phyloP scores from a whole-genome alignment of 805 yeast species.

The Saccharomycopsis capsularis region DNA sequence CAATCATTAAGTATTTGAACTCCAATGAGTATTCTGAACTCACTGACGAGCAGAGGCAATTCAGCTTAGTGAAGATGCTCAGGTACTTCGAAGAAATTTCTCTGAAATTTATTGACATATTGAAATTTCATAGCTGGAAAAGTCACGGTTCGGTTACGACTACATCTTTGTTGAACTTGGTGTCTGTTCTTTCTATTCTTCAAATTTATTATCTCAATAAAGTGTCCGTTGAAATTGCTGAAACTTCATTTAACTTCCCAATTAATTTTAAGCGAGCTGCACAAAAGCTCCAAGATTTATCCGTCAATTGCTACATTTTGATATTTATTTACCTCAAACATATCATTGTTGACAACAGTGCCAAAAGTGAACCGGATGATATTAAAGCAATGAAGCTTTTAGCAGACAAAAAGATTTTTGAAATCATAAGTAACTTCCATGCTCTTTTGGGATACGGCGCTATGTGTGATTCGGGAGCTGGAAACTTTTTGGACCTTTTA shows the following conservation, averaged over 20 bases:
- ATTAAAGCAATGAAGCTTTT: no score
- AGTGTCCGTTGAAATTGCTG: not conserved
- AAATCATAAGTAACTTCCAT: conserved; percentile 57
- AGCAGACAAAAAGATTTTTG: conserved; percentile 26
- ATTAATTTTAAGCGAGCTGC: not conserved
- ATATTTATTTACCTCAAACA: conserved; percentile 4
- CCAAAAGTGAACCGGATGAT: not conserved
- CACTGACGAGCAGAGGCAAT: not conserved
- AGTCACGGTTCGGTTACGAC: not conserved
- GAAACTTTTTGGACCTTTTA: conserved; percentile 53
- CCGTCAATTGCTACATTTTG: conserved; percentile 9
- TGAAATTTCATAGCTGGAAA: conserved; percentile 3
- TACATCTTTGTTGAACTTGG: not conserved
- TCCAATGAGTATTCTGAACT: not conserved
- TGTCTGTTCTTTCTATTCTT: not conserved
- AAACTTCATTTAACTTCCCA: not conserved
- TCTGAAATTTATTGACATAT: conserved; percentile 1
- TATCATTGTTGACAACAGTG: not conserved
- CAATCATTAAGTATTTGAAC: conserved; percentile 1
- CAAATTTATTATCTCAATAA: conserved; percentile 9
- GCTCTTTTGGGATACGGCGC: conserved; percentile 62
- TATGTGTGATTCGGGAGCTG: conserved; percentile 61
- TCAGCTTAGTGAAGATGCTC: conserved; percentile 3
- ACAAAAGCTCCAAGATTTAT: conserved; percentile 2
- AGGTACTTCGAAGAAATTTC: conserved; percentile 9